Evolutionary conservation across 1,139 yeast species (phyloP).

Genomic region (Suhomyces guaymorum): DNA sequence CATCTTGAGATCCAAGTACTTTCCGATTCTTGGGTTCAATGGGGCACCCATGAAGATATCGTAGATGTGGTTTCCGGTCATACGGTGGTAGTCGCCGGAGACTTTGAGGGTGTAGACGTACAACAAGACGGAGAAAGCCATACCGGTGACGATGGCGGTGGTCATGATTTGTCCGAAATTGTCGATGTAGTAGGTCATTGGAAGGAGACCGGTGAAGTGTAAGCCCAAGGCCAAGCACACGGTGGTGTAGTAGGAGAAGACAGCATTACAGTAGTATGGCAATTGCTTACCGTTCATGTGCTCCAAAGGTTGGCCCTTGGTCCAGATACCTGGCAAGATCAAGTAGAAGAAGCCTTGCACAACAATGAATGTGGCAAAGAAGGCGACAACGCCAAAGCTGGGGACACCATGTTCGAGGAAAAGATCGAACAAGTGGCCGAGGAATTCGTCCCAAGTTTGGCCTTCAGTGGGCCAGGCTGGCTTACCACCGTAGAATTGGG

Average conservation of each 20-base stretch:
- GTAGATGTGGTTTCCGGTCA: constrained; percentile 89
- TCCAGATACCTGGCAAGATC: constrained; percentile 92
- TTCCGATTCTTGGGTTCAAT: constrained; percentile 91
- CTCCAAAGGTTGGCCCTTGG: constrained; percentile 87
- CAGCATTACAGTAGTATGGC: constrained; percentile 92
- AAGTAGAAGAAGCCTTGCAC: constrained; percentile 76
- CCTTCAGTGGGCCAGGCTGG: constrained; percentile 67
- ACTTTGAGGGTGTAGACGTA: constrained; percentile 67
- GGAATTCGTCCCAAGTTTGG: constrained; percentile 60
- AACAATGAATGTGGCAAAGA: constrained; percentile 70
- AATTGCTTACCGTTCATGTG: constrained; percentile 79
- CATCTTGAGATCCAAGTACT: constrained; percentile 85
- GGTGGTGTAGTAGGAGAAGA: constrained; percentile 76
- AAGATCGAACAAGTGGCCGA: constrained; percentile 42
- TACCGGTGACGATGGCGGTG: constrained; percentile 80
- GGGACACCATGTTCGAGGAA: constrained; percentile 69
- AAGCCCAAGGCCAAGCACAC: constrained; percentile 57
- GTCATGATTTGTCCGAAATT: constrained; percentile 91
- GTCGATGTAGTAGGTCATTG: constrained; percentile 71
- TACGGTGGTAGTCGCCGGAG: constrained; percentile 73
- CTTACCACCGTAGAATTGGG: constrained; percentile 71
- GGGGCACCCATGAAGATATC: constrained; percentile 98
- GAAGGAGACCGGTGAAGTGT: constrained; percentile 75
- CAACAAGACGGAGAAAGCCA: constrained; percentile 59
- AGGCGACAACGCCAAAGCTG: constrained; percentile 60